Evolutionary conservation across 2,329 filamentous ascomycete genomes (phyloP).

Genomic region (Curvularia sp.): DNA sequence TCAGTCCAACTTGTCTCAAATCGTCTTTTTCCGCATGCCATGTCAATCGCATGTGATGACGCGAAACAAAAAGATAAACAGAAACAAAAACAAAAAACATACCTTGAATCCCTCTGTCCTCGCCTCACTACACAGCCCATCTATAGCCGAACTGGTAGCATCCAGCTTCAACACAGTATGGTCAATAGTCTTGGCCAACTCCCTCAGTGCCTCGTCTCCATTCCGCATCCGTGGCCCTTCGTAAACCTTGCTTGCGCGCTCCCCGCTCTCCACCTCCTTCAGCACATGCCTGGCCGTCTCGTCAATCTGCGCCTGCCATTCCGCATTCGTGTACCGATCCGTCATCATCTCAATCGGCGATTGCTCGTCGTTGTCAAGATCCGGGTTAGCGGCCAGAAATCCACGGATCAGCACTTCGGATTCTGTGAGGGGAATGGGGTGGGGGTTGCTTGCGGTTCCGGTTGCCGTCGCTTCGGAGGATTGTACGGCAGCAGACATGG

Average conservation of each 20-base stretch:
- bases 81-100: no score
- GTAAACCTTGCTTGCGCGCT: slow-evolving; percentile 39
- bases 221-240: slow-evolving; percentile 39
- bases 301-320: slow-evolving; percentile 54
- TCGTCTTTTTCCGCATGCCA: background rate
- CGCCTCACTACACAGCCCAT: slow-evolving; percentile 64
- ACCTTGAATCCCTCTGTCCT: slow-evolving; percentile 56
- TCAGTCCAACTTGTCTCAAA: slow-evolving; percentile 8
- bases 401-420: slow-evolving; percentile 45
- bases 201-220: slow-evolving; percentile 35
- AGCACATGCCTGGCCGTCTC: slow-evolving; percentile 44
- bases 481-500: slow-evolving; percentile 21
- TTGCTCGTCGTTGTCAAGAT: slow-evolving; percentile 35
- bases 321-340: slow-evolving; percentile 55
- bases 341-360: slow-evolving; percentile 48
- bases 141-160: slow-evolving; percentile 58
- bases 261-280: slow-evolving; percentile 37
- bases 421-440: slow-evolving; percentile 40
- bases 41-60: background rate
- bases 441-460: slow-evolving; percentile 21
- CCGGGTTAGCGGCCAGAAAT: slow-evolving; percentile 45
- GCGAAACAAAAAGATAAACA: background rate
- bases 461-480: slow-evolving; percentile 14
- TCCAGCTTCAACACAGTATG: slow-evolving; percentile 61
- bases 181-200: slow-evolving; percentile 53